These are phyloP conservation scores for Blastosporella zonata DNA, from an alignment of 1,284 basidiomycete species.

Conservation along the genomic window DNA sequence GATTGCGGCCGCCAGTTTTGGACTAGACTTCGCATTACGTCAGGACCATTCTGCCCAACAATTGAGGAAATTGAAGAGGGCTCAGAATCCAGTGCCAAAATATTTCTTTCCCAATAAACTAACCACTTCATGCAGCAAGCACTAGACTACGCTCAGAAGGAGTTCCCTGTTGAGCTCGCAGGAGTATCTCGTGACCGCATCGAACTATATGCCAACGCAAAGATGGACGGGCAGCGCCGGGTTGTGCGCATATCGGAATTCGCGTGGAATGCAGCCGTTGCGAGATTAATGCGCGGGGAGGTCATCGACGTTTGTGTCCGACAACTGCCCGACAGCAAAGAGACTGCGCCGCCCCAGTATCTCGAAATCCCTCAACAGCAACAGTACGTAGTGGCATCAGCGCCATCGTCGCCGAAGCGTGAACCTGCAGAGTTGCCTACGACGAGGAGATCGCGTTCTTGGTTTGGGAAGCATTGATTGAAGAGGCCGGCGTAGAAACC, in stretches of 20 bases:
- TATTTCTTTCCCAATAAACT: neutral
- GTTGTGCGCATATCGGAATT: slow-evolving; percentile 50
- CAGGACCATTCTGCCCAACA: slow-evolving; percentile 46
- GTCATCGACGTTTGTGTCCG: slow-evolving; percentile 48
- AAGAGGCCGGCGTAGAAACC: neutral
- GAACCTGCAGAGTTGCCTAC: slow-evolving; percentile 20
- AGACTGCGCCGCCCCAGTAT: slow-evolving; percentile 32
- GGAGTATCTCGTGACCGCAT: slow-evolving; percentile 40
- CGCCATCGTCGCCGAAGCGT: slow-evolving; percentile 20
- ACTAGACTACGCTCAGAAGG: slow-evolving; percentile 46
- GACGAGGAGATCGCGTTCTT: slow-evolving; percentile 38
- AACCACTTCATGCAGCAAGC: slow-evolving; percentile 42
- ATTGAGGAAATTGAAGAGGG: slow-evolving; percentile 23
- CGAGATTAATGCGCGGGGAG: slow-evolving; percentile 48
- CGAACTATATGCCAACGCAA: slow-evolving; percentile 40
- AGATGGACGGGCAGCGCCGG: slow-evolving; percentile 29
- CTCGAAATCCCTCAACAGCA: slow-evolving; percentile 29
- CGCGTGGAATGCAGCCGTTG: slow-evolving; percentile 51
- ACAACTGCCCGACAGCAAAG: slow-evolving; percentile 23
- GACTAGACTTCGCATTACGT: slow-evolving; percentile 48
- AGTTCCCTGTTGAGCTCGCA: slow-evolving; percentile 44
- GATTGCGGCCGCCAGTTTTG: slow-evolving; percentile 47
- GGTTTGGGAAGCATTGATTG: slow-evolving; percentile 18
- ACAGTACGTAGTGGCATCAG: slow-evolving; percentile 19
- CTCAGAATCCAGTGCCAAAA: slow-evolving; percentile 9